These are phyloP conservation scores for Bifiguratus adelaidae DNA, from an alignment of 192 early-diverging fungal species.

Conservation along the genomic window DNA sequence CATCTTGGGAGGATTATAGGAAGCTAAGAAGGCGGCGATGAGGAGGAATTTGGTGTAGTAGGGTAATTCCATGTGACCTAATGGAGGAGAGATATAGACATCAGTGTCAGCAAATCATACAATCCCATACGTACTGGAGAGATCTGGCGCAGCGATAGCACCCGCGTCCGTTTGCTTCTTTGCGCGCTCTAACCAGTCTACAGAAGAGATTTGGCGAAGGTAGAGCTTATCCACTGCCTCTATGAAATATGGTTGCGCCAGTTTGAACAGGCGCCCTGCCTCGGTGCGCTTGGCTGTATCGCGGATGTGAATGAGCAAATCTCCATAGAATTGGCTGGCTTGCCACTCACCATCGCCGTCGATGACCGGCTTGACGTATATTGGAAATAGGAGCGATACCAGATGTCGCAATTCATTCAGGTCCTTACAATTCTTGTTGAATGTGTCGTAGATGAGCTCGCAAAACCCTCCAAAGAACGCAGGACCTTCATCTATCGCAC, in stretches of 20 bases:
- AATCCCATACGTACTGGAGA: too few species aligned
- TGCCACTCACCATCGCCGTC: conserved; percentile 48
- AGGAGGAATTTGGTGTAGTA: conserved; percentile 86
- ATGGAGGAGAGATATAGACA: too few species aligned
- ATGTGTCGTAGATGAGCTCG: conserved; percentile 72
- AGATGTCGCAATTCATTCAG: conserved; percentile 82
- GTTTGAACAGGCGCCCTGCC: conserved; percentile 60
- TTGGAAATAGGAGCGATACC: conserved; percentile 68
- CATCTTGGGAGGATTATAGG: conserved; percentile 81
- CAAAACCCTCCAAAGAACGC: conserved; percentile 65
- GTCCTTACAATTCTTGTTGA: conserved; percentile 69
- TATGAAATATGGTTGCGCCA: conserved; percentile 70
- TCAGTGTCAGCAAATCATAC: too few species aligned
- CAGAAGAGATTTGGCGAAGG: conserved; percentile 82
- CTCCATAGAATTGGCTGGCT: neutral
- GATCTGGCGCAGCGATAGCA: too few species aligned
- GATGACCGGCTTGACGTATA: conserved; percentile 80
- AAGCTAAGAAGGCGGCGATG: conserved; percentile 83
- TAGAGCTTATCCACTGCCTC: conserved; percentile 79
- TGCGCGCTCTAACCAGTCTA: conserved; percentile 68
- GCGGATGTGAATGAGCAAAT: neutral
- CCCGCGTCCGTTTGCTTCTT: too few species aligned
- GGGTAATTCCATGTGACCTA: conserved; percentile 62
- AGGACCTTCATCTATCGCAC: conserved; percentile 35
- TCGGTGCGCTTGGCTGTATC: conserved; percentile 45